These are phyloP conservation scores for Coelastrella sp. DNA, from an alignment of 139 green algal species.

Conservation along the genomic window DNA sequence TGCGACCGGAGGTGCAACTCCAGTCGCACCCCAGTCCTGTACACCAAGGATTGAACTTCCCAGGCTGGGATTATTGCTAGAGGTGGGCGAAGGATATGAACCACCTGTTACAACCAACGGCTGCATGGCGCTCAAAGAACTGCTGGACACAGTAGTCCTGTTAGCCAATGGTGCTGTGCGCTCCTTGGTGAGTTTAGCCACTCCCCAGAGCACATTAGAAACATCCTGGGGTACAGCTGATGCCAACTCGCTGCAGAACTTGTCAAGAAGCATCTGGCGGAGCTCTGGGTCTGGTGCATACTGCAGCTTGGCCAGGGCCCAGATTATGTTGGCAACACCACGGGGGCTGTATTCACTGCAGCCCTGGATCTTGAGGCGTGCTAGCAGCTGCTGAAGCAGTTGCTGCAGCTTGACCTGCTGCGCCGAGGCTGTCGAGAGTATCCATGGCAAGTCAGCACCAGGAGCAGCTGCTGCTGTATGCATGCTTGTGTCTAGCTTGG, in stretches of 20 bases:
- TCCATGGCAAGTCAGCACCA: neutral
- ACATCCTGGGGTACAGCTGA: conserved; percentile 51
- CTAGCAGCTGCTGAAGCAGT: conserved; percentile 44
- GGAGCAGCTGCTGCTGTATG: conserved; percentile 23
- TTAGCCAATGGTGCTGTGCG: conserved; percentile 6
- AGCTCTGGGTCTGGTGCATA: conserved; percentile 19
- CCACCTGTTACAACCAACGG: neutral
- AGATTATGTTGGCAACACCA: conserved; percentile 43
- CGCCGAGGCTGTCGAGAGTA: neutral
- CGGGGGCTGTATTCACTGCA: conserved; percentile 38
- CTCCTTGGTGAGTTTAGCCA: conserved; percentile 50
- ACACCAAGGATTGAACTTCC: neutral
- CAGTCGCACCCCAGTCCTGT: neutral
- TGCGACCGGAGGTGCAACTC: neutral
- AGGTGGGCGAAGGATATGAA: neutral
- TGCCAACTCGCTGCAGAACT: conserved; percentile 30
- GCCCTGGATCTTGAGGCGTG: conserved; percentile 31
- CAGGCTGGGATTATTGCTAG: neutral
- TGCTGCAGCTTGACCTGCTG: conserved; percentile 37
- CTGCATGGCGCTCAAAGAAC: neutral
- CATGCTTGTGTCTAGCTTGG: conserved; percentile 38
- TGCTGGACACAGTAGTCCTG: neutral
- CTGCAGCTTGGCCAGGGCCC: conserved; percentile 50
- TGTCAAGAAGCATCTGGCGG: conserved; percentile 34
- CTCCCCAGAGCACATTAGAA: conserved; percentile 49